Evolutionary conservation across 495 filamentous ascomycete species (phyloP).

Genomic region (Aspergillus carlsbadensis): DNA sequence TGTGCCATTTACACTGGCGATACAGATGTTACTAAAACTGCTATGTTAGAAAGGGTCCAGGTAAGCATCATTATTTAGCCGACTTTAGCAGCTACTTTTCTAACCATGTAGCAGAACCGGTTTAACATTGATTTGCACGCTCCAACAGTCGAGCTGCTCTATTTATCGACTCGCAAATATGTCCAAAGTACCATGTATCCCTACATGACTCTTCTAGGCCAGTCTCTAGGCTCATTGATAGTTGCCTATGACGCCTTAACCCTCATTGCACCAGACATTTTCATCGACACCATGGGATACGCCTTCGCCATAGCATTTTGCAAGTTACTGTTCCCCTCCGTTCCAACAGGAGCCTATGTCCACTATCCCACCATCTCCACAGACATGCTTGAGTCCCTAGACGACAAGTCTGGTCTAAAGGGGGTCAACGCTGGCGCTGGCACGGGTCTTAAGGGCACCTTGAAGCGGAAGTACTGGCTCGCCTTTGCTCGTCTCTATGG

Average conservation of each 20-base stretch:
- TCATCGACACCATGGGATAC: constrained; percentile 98
- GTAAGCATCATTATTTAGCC: constrained; percentile 34
- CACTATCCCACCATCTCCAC: constrained; percentile 98
- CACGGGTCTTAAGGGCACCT: constrained; percentile 58
- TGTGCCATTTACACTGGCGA: constrained; percentile 95
- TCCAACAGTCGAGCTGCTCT: constrained; percentile 81
- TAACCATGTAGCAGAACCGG: constrained; percentile 54
- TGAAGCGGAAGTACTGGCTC: constrained; percentile 82
- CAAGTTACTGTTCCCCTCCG: constrained; percentile 75
- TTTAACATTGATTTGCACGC: constrained; percentile 92
- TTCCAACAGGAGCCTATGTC: constrained; percentile 91
- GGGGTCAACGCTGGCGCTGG: constrained; percentile 84
- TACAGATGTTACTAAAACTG: constrained; percentile 75
- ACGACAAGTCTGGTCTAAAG: constrained; percentile 61
- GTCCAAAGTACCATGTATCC: constrained; percentile 83
- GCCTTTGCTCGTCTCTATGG: constrained; percentile 80
- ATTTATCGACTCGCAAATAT: constrained; percentile 82
- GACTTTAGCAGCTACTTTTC: not conserved
- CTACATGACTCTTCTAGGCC: constrained; percentile 90
- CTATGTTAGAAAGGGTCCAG: constrained; percentile 75
- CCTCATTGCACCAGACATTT: constrained; percentile 87
- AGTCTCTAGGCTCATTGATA: constrained; percentile 81
- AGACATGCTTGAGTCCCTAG: constrained; percentile 88
- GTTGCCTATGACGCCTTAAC: constrained; percentile 93
- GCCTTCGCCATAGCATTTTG: constrained; percentile 81